These are phyloP conservation scores for Aureobasidium vineae DNA, from an alignment of 2,329 filamentous ascomycete genomes.

Conservation along the genomic window DNA sequence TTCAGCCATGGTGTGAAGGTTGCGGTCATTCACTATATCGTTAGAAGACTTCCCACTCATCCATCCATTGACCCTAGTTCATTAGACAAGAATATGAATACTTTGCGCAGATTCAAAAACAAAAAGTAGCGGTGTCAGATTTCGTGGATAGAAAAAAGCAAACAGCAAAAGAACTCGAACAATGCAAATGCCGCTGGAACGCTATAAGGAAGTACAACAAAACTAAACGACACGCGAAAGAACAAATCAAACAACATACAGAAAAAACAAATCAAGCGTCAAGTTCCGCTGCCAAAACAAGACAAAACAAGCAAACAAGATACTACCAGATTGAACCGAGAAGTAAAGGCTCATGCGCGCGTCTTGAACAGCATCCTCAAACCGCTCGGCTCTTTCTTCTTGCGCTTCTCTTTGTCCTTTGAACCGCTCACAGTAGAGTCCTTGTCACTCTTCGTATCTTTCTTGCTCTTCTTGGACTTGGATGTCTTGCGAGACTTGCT, in stretches of 20 bases:
- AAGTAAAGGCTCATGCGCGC: not conserved
- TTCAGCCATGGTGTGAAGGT: no score
- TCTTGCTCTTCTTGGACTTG: constrained; percentile 35
- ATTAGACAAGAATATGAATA: no score
- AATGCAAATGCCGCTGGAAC: constrained; percentile 6
- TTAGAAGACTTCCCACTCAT: no score
- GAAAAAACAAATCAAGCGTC: not conserved
- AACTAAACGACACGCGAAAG: not conserved
- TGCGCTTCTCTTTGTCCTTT: constrained; percentile 28
- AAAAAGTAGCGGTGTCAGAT: no score
- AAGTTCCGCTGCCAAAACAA: not conserved
- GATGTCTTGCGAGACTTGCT: constrained; percentile 31
- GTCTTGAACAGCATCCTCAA: constrained; percentile 46
- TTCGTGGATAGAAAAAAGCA: no score
- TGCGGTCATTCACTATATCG: no score
- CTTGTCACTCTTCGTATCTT: constrained; percentile 37
- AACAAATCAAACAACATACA: not conserved
- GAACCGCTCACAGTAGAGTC: constrained; percentile 26
- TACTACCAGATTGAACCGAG: not conserved
- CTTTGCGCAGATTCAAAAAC: no score
- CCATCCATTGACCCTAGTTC: no score
- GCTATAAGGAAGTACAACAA: not conserved
- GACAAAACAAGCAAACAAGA: not conserved
- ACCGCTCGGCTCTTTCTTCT: constrained; percentile 45
- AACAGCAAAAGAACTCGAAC: no score